Conservation (phyloP, 306 rosid genomes). For the Vigna unguiculata region DNA sequence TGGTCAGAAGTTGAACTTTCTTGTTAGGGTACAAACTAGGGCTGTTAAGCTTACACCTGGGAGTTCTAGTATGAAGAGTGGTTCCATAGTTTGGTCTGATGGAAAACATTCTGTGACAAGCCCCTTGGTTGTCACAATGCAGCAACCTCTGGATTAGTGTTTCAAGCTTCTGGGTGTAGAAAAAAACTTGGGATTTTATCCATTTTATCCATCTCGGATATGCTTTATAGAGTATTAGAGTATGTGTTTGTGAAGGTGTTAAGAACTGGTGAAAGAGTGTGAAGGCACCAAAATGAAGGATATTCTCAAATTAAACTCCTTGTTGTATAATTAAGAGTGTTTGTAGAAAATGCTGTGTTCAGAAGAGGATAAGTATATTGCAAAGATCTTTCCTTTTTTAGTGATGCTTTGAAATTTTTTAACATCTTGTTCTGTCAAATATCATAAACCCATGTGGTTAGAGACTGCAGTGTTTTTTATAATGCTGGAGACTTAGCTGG, state of each 20-base stretch:
- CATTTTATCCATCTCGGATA: constrained; percentile 49
- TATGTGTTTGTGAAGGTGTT: constrained; percentile 50
- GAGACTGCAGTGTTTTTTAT: constrained; percentile 34
- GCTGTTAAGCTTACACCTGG: constrained; percentile 79
- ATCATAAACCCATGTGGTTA: constrained; percentile 45
- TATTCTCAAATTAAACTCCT: neutral
- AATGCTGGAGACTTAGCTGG: constrained; percentile 26
- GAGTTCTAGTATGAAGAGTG: constrained; percentile 64
- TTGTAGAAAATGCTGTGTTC: constrained; percentile 55
- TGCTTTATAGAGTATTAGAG: constrained; percentile 54
- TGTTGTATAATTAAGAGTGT: constrained; percentile 61
- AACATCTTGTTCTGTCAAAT: constrained; percentile 36
- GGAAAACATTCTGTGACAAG: constrained; percentile 84
- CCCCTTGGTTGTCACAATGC: constrained; percentile 90
- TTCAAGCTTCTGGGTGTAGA: constrained; percentile 42
- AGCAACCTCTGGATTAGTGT: constrained; percentile 73
- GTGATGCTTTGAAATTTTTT: constrained; percentile 26
- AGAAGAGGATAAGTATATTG: constrained; percentile 49
- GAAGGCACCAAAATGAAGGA: constrained; percentile 12
- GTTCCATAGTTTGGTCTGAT: constrained; percentile 81
- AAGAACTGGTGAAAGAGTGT: constrained; percentile 44
- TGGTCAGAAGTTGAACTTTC: constrained; percentile 83
- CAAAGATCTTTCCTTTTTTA: constrained; percentile 50
- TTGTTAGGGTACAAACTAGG: constrained; percentile 77
- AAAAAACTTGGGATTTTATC: constrained; percentile 46